Evolutionary conservation across 2,329 filamentous ascomycete species (phyloP), one percentile per base, ranked within the genome.

Genomic region (Alternaria arbusti): DNA sequence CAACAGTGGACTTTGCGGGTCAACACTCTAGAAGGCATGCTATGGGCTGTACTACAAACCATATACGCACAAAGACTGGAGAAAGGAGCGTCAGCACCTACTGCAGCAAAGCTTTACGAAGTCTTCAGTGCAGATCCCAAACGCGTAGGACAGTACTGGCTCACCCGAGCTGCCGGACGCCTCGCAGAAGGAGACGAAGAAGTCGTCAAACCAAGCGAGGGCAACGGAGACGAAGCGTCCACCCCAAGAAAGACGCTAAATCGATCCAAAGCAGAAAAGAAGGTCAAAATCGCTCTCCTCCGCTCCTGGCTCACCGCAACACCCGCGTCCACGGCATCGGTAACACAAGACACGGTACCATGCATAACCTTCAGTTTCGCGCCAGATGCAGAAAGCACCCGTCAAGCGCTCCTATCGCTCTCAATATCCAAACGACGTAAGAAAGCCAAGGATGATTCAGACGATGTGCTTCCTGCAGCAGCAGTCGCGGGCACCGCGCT

Each of bases 1-100:
- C 87, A 89, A 63, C 92, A 96, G 79, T 96, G 93, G 93, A 95
- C 92, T 4, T 77, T 96, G 44, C 85, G 92, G 1, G 92, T 96
- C 9, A 95, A 95, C 69, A 90, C 91, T 72, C 86, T 96, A 22
- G 93, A 96, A 78, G 88, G 89, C 5, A 96, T 96, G 89, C 80
- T 96, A 0, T 91, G 94, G 82, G 90, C 90, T 9, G 85, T 89
- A 12, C 78, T 40, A 83, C 55, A 68, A 40, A 69, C 66, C 9
- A 46, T 59, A 9, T 44, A 43, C 32, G 23, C 43, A 2, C 65
- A 70, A 22, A 20, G 54, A 6, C 30, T 36, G 3, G 10, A 43
- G 3, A 23, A 47, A 17, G 57, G 46, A n/a, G 26, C 36, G 10
- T 22, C n/a, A 12, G 30, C 4, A 15, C 5, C 12, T 3, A 13